Evolutionary conservation across 768 basidiomycete species (phyloP).

Genomic region (Boletus eberwhitei): DNA sequence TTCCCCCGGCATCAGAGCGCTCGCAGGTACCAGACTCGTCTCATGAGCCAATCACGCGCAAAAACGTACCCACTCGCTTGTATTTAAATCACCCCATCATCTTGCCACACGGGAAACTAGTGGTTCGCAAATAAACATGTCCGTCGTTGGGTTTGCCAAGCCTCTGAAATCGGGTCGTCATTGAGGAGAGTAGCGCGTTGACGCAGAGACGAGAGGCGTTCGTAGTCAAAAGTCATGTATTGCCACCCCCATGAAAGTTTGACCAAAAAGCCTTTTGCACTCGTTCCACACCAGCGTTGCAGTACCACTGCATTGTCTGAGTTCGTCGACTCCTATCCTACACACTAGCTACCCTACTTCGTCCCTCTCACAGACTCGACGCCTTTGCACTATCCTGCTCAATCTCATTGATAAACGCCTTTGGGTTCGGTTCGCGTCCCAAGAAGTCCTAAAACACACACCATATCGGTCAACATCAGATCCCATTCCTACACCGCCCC

Average conservation of each 20-base stretch:
- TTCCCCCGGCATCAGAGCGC: not conserved
- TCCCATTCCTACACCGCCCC: no score
- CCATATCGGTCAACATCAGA: not conserved
- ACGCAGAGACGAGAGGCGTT: not conserved
- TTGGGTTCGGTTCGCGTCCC: slow-evolving; percentile 68
- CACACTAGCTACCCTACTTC: not conserved
- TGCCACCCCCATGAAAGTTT: not conserved
- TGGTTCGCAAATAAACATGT: not conserved
- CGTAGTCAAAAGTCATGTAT: not conserved
- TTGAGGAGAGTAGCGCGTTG: not conserved
- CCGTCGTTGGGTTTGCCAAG: not conserved
- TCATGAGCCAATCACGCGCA: not conserved
- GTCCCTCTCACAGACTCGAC: not conserved
- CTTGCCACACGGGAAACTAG: not conserved
- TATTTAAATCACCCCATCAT: slow-evolving; percentile 2
- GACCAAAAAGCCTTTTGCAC: not conserved
- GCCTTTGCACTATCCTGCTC: slow-evolving; percentile 30
- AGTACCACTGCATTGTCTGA: not conserved
- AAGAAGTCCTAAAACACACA: slow-evolving; percentile 65
- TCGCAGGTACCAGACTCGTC: not conserved
- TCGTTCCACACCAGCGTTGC: no score
- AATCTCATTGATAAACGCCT: slow-evolving; percentile 69
- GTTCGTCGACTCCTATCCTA: not conserved
- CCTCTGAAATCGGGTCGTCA: not conserved
- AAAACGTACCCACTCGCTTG: not conserved